Evolutionary conservation across 2,329 filamentous ascomycete species (phyloP).

Genomic region (Macrophomina phaseolina): DNA sequence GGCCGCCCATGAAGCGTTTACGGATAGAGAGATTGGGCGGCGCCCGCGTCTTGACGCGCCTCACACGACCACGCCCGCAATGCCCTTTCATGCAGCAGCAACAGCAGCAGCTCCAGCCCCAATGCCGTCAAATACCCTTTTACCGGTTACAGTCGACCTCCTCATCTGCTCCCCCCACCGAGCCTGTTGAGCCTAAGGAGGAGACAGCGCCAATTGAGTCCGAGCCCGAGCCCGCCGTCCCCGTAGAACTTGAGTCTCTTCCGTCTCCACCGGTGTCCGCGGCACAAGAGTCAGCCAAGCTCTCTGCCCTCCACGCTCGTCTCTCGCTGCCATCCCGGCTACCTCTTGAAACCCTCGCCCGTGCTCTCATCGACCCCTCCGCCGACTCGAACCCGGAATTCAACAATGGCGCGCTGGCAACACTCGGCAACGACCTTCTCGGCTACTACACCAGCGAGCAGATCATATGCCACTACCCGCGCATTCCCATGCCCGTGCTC

Average conservation of each 20-base stretch:
- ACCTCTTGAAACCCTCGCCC: slow-evolving; percentile 83
- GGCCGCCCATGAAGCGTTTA: slow-evolving; percentile 63
- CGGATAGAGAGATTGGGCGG: slow-evolving; percentile 65
- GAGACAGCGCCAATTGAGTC: background rate
- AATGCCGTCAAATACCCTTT: slow-evolving; percentile 23
- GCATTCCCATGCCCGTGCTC: slow-evolving; percentile 85
- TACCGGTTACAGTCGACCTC: slow-evolving; percentile 38
- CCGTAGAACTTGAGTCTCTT: slow-evolving; percentile 47
- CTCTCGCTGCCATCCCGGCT: slow-evolving; percentile 81
- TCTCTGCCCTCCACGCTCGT: slow-evolving; percentile 89
- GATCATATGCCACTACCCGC: slow-evolving; percentile 86
- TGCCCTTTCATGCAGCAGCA: slow-evolving; percentile 37
- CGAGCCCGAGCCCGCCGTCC: background rate
- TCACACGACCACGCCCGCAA: slow-evolving; percentile 51
- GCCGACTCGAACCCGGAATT: slow-evolving; percentile 80
- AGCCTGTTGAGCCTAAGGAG: background rate
- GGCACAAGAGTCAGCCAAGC: slow-evolving; percentile 79
- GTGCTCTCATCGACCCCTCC: slow-evolving; percentile 82
- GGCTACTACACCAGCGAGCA: slow-evolving; percentile 89
- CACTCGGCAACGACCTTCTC: slow-evolving; percentile 81
- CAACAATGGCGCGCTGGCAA: slow-evolving; percentile 86
- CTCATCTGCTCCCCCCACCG: background rate
- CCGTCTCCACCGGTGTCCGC: slow-evolving; percentile 74
- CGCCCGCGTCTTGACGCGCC: slow-evolving; percentile 59
- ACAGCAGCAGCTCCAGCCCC: slow-evolving; percentile 23